A percentile compares a stretch with the other conserved stretches of the same genome.
Conservation (phyloP, 768 basidiomycete genomes). For the Leccinellum luteum region DNA sequence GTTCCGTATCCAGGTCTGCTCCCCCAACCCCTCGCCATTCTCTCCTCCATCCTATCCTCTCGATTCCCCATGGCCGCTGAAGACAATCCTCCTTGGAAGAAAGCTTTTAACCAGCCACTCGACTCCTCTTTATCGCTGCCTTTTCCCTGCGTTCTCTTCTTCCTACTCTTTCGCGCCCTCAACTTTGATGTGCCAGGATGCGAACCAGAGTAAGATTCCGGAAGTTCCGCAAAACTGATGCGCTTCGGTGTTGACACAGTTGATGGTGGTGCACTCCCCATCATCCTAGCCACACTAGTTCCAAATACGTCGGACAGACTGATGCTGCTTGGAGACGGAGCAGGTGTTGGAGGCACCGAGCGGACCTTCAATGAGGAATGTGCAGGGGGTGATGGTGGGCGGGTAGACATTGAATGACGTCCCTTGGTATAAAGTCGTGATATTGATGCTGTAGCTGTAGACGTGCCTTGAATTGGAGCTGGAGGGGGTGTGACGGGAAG, state of each 20-base stretch:
- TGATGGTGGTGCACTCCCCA: conserved; percentile 45
- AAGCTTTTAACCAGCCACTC: conserved; percentile 24
- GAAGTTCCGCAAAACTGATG: conserved; percentile 76
- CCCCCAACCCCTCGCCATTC: conserved; percentile 49
- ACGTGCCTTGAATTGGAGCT: conserved; percentile 55
- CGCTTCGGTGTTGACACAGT: conserved; percentile 63
- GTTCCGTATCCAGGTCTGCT: conserved; percentile 38
- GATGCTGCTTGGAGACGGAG: conserved; percentile 33
- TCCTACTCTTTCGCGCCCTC: conserved; percentile 30
- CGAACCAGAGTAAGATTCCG: conserved; percentile 57
- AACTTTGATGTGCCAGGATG: conserved; percentile 34
- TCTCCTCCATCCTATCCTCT: conserved; percentile 53
- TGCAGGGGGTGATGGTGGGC: conserved; percentile 58
- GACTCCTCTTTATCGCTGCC: conserved; percentile 28
- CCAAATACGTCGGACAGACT: conserved; percentile 29
- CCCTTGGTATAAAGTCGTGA: conserved; percentile 72
- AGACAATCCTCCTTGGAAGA: conserved; percentile 21
- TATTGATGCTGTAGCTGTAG: conserved; percentile 73
- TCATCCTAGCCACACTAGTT: conserved; percentile 27
- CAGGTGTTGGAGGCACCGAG: conserved; percentile 36
- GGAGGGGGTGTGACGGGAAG: conserved; percentile 47
- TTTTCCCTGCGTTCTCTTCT: conserved; percentile 35
- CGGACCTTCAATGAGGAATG: conserved; percentile 45
- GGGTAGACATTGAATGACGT: conserved; percentile 57
- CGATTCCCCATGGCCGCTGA: conserved; percentile 29